These are phyloP conservation scores for Pythium apleroticum DNA, from an alignment of 352 stramenopile genomes.

Conservation along the genomic window DNA sequence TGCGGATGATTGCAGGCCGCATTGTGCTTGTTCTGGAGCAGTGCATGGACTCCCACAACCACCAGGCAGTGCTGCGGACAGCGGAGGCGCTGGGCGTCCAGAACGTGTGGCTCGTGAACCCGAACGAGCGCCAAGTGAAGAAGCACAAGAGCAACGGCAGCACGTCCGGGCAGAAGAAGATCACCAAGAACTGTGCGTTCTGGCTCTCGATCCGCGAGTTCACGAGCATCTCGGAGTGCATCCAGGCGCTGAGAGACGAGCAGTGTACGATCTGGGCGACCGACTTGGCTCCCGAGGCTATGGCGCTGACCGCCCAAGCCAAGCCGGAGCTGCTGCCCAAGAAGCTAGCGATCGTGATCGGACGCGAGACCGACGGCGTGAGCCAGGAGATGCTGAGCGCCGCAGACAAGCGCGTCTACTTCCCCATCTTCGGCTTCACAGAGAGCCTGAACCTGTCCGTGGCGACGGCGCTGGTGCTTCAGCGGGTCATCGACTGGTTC, in stretches of 20 bases:
- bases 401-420: constrained; percentile 90
- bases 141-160: constrained; percentile 56
- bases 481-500: constrained; percentile 85
- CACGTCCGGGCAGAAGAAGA: constrained; percentile 49
- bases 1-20: constrained; percentile 28
- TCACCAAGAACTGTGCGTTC: constrained; percentile 72
- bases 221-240: constrained; percentile 75
- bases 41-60: constrained; percentile 83
- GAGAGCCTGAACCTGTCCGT: constrained; percentile 94
- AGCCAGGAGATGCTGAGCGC: constrained; percentile 86
- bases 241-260: constrained; percentile 58
- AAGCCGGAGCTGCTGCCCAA: constrained; percentile 70
- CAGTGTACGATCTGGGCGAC: constrained; percentile 90
- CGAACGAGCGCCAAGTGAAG: constrained; percentile 67
- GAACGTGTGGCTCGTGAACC: constrained; percentile 84
- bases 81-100: constrained; percentile 93
- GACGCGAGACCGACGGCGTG: constrained; percentile 91
- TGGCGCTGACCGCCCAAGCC: constrained; percentile 36
- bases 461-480: constrained; percentile 90
- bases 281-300: constrained; percentile 79
- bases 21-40: constrained; percentile 80
- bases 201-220: constrained; percentile 91
- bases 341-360: constrained; percentile 92
- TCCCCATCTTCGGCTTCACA: constrained; percentile 92
- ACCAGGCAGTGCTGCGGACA: constrained; percentile 90